phyloP scores from a whole-genome alignment of 257 asterid genomes.

The Pogostemon cablin region DNA sequence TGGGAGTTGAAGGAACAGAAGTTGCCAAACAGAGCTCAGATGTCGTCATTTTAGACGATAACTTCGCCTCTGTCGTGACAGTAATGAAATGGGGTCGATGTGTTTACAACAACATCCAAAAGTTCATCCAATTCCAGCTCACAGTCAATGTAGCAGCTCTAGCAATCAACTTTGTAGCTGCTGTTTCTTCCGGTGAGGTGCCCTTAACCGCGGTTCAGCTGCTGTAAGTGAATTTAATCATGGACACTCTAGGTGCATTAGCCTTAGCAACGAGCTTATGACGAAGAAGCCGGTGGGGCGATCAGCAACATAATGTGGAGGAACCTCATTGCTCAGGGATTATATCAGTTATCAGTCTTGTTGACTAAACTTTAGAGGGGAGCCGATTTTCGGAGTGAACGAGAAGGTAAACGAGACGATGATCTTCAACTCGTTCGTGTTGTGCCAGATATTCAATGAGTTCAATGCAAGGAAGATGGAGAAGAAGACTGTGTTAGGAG shows the following conservation, averaged over 20 bases:
- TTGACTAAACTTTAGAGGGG: constrained; percentile 42
- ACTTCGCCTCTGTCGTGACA: constrained; percentile 60
- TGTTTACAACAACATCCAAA: constrained; percentile 66
- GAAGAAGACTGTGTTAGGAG: constrained; percentile 58
- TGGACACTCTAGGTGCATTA: constrained; percentile 58
- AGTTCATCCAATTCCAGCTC: constrained; percentile 69
- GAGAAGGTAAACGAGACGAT: constrained; percentile 45
- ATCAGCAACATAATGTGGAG: constrained; percentile 53
- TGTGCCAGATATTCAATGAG: constrained; percentile 64
- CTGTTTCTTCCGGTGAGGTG: constrained; percentile 57
- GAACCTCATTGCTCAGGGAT: constrained; percentile 41
- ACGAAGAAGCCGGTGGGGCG: constrained; percentile 38
- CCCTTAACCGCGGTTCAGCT: constrained; percentile 71
- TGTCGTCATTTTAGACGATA: constrained; percentile 67
- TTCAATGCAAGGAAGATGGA: constrained; percentile 61
- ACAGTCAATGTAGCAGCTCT: constrained; percentile 60
- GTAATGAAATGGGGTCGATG: constrained; percentile 42
- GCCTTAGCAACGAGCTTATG: constrained; percentile 52
- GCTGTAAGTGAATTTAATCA: constrained; percentile 53
- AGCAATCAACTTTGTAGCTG: constrained; percentile 57
- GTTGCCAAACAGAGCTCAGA: constrained; percentile 75
- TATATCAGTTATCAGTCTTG: constrained; percentile 36
- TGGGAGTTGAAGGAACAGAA: constrained; percentile 81
- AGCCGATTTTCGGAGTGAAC: constrained; percentile 26
- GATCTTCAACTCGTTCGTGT: constrained; percentile 57